Evolutionary conservation across 179 eudicot genomes (phyloP).

Genomic region (Amaranthus tricolor): DNA sequence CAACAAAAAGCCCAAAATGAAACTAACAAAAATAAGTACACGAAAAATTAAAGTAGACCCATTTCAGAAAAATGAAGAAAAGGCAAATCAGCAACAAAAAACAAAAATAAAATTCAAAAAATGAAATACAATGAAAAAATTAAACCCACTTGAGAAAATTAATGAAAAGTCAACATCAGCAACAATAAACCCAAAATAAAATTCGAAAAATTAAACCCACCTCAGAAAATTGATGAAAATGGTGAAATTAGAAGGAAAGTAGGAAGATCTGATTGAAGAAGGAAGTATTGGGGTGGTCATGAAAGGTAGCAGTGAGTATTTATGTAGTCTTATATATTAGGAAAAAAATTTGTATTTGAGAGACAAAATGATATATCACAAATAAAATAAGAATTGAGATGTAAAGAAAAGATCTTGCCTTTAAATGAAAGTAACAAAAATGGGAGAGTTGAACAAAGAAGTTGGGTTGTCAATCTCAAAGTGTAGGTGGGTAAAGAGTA

Average conservation of each 20-base stretch:
- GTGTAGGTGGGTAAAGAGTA: constrained; percentile 8
- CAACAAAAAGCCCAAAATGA: too few species aligned
- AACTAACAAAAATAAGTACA: too few species aligned
- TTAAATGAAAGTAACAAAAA: constrained; percentile 18
- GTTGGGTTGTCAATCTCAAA: constrained; percentile 17
- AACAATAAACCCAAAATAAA: too few species aligned
- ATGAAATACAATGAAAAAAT: not conserved
- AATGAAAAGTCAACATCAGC: too few species aligned
- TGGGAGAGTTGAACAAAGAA: not conserved
- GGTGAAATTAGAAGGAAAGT: not conserved
- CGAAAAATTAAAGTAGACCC: too few species aligned
- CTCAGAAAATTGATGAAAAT: constrained; percentile 20
- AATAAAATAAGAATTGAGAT: too few species aligned
- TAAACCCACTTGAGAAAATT: not conserved
- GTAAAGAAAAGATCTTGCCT: constrained; percentile 26
- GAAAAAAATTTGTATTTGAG: too few species aligned
- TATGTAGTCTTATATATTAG: not conserved
- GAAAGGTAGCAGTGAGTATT: not conserved
- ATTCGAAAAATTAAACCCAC: constrained; percentile 15
- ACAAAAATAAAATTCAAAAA: not conserved
- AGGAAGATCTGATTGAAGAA: constrained; percentile 22
- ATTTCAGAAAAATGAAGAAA: not conserved
- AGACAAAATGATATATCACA: too few species aligned
- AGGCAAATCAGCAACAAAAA: constrained; percentile 9
- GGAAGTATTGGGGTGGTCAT: constrained; percentile 1